phyloP scores from a whole-genome alignment of 495 filamentous ascomycete genomes.

The Patellaria atrata region DNA sequence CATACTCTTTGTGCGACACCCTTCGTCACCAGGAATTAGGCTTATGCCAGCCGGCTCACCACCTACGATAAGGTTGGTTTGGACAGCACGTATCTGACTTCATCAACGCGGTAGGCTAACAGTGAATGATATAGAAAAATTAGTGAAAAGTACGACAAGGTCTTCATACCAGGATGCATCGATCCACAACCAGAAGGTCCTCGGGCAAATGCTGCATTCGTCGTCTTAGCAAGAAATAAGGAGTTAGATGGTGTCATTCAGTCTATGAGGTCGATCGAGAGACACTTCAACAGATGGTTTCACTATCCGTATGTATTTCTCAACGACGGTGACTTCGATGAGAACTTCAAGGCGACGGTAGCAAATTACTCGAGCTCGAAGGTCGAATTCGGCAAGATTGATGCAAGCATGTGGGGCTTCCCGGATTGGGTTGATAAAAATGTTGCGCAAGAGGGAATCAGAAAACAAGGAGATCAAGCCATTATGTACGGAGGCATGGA shows the following conservation, averaged over 20 bases:
- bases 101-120: conserved; percentile 1
- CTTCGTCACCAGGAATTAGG: conserved; percentile 65
- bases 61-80: conserved; percentile 72
- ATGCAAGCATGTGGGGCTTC: conserved; percentile 83
- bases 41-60: conserved; percentile 82
- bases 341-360: conserved; percentile 77
- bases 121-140: conserved; percentile 55
- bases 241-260: conserved; percentile 92
- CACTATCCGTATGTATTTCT: conserved; percentile 98
- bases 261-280: conserved; percentile 93
- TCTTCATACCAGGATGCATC: conserved; percentile 82
- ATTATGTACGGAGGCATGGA: conserved; percentile 99
- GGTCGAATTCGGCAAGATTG: conserved; percentile 93
- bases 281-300: conserved; percentile 99
- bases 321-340: conserved; percentile 94
- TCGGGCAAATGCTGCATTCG: conserved; percentile 85
- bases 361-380: conserved; percentile 72
- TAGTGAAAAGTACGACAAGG: conserved; percentile 91
- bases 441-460: conserved; percentile 87
- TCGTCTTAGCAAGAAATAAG: conserved; percentile 92
- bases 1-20: conserved; percentile 79
- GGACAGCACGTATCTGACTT: not conserved
- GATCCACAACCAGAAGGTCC: conserved; percentile 52
- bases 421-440: conserved; percentile 91
- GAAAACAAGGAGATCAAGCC: conserved; percentile 88